These are phyloP conservation scores for Saccharomyces hybrid DNA, from an alignment of 1,139 yeast species.

Conservation along the genomic window DNA sequence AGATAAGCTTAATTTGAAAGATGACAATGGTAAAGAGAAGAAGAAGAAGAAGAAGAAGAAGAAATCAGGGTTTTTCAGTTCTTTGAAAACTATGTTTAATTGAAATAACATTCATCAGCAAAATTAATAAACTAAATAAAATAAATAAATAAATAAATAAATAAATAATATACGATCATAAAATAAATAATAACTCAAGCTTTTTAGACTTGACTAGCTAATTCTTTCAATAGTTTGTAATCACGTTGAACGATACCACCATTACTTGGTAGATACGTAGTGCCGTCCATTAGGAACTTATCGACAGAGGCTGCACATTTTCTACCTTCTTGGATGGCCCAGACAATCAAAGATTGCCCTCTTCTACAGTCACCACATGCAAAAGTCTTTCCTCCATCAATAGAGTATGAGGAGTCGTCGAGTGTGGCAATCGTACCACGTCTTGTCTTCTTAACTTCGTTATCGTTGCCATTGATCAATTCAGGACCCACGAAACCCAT, in stretches of 20 bases:
- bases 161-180: conserved; percentile 3
- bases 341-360: conserved; percentile 95
- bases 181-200: conserved; percentile 8
- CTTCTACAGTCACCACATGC: conserved; percentile 99
- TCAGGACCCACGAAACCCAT: conserved; percentile 99
- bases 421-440: conserved; percentile 80
- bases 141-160: conserved; percentile 2
- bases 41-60: conserved; percentile 8
- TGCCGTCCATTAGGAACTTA: conserved; percentile 57
- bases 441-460: conserved; percentile 64
- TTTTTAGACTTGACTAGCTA: conserved; percentile 44
- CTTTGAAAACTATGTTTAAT: conserved; percentile 8
- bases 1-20: neutral
- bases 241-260: conserved; percentile 87
- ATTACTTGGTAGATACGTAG: conserved; percentile 81
- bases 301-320: conserved; percentile 97
- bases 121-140: neutral
- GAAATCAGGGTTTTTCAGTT: conserved; percentile 16
- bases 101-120: conserved; percentile 1
- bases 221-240: conserved; percentile 63
- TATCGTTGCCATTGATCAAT: conserved; percentile 46
- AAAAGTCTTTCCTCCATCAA: conserved; percentile 61
- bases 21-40: conserved; percentile 10
- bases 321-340: conserved; percentile 99
- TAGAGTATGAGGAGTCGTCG: conserved; percentile 64